Conservation (phyloP, 106 monocot genomes). For the Gastrodia elata region DNA sequence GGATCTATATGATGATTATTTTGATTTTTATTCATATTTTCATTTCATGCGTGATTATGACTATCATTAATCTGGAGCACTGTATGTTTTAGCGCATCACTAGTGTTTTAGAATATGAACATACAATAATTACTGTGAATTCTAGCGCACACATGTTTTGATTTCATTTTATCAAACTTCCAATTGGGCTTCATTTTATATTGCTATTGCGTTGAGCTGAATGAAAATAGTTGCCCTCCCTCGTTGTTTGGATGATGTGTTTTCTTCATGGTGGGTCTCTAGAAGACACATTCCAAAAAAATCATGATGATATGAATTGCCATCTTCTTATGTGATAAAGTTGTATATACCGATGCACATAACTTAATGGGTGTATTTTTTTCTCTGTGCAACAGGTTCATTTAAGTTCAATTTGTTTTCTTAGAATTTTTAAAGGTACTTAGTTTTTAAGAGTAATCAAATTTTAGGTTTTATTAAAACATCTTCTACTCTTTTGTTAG, state of each 20-base stretch:
- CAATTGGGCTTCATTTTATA: not conserved
- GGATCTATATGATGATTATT: not conserved
- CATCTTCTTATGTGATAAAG: too few relatives aligned
- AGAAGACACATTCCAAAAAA: not conserved
- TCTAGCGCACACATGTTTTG: not conserved
- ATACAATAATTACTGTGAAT: not conserved
- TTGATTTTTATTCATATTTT: conserved; percentile 1
- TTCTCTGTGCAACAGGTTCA: too few relatives aligned
- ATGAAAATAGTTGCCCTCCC: not conserved
- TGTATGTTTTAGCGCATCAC: not conserved
- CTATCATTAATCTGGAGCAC: not conserved
- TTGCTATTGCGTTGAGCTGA: not conserved
- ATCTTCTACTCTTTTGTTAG: too few relatives aligned
- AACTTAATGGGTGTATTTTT: not conserved
- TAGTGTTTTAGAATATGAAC: not conserved
- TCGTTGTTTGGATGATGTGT: too few relatives aligned
- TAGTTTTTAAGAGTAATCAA: too few relatives aligned
- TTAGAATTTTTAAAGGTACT: too few relatives aligned
- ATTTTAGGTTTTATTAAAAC: too few relatives aligned
- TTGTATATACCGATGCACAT: not conserved
- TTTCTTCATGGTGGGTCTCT: not conserved
- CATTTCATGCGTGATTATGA: not conserved
- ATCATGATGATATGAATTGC: too few relatives aligned
- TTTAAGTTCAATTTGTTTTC: too few relatives aligned
- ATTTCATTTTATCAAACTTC: not conserved